Conservation (phyloP, 164 flowering plant genomes). For the Piper longum region DNA sequence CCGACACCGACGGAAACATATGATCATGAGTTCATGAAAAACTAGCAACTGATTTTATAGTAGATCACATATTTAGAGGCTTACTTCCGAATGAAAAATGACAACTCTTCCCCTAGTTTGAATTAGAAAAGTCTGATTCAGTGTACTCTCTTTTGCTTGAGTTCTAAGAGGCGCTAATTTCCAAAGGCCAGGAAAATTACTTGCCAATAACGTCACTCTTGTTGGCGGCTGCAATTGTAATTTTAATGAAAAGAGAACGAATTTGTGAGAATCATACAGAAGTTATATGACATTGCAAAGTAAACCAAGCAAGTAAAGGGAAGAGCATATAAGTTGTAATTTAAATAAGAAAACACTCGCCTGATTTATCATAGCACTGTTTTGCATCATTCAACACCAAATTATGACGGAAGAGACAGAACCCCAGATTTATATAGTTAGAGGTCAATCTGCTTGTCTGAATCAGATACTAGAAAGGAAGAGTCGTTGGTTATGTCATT, state of each 20-base stretch:
- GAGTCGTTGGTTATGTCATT: no score
- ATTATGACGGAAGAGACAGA: neutral
- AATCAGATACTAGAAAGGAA: no score
- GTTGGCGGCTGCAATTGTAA: neutral
- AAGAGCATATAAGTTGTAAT: neutral
- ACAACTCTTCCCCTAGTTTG: neutral
- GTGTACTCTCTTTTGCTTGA: neutral
- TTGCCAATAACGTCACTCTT: neutral
- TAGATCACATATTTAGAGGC: no score
- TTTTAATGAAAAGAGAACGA: no score
- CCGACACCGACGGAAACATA: no score
- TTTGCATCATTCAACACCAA: neutral
- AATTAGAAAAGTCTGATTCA: neutral
- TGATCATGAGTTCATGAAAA: no score
- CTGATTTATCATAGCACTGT: neutral
- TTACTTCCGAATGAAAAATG: no score
- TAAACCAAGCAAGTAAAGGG: neutral
- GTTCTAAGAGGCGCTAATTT: neutral
- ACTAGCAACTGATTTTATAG: no score
- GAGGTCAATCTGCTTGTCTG: no score
- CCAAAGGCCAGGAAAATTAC: neutral
- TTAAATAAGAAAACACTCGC: neutral
- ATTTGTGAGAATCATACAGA: neutral
- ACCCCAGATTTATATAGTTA: no score
- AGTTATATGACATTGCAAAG: neutral